Conservation (phyloP, 2,329 filamentous ascomycete species). For the Alternaria brassicae region DNA sequence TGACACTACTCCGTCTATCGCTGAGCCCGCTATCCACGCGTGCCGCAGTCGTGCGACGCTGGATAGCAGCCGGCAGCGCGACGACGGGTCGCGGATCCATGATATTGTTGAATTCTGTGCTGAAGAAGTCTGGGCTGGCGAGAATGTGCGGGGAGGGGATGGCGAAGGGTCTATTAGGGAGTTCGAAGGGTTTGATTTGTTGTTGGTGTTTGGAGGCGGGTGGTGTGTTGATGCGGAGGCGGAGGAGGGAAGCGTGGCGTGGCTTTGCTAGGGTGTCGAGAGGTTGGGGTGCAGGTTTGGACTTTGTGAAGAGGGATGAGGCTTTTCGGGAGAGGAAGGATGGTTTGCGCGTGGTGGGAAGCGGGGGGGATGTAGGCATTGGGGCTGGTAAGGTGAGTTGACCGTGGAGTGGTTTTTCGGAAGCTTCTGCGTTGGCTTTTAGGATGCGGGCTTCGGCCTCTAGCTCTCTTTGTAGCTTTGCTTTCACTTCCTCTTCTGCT, state of each 20-base stretch:
- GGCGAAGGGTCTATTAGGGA: conserved; percentile 1
- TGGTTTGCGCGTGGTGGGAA: background rate
- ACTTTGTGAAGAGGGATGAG: conserved; percentile 14
- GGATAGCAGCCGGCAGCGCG: background rate
- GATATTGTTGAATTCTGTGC: background rate
- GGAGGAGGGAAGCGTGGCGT: conserved; percentile 24
- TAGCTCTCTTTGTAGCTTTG: background rate
- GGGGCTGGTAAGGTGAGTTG: background rate
- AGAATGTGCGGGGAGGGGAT: background rate
- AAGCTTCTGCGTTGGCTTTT: background rate
- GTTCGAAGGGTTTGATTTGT: background rate
- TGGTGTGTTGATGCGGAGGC: conserved; percentile 21
- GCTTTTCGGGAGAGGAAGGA: conserved; percentile 19
- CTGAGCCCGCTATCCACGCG: conserved; percentile 10
- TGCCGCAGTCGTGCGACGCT: conserved; percentile 4
- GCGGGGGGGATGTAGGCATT: conserved; percentile 7
- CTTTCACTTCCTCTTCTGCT: conserved; percentile 17
- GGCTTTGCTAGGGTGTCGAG: conserved; percentile 9
- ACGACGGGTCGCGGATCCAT: background rate
- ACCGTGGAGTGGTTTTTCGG: conserved; percentile 1
- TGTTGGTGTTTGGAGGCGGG: conserved; percentile 3
- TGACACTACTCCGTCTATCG: conserved; percentile 13
- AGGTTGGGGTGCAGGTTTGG: background rate
- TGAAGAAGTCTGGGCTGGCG: conserved; percentile 9
- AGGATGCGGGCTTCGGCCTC: conserved; percentile 1